Percentiles rank a stretch among this genome's conserved stretches.
These are phyloP conservation scores for Castanea mollissima DNA, from an alignment of 306 rosid genomes.

Conservation along the genomic window DNA sequence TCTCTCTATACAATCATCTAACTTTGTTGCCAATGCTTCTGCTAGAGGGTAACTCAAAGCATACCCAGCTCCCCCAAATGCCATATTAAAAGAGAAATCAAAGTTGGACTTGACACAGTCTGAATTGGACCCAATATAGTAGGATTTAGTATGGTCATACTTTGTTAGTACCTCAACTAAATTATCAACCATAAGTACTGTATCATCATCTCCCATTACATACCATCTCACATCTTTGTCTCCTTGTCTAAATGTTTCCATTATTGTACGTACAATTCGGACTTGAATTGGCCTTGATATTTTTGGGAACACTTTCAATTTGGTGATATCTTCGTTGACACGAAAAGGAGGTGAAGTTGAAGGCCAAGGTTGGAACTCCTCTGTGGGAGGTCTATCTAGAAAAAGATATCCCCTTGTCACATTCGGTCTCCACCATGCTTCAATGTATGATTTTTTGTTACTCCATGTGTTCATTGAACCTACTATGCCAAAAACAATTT, in stretches of 20 bases:
- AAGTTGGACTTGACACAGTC: slow-evolving; percentile 16
- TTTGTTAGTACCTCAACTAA: slow-evolving; percentile 24
- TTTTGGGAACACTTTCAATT: background rate
- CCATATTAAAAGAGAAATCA: slow-evolving; percentile 41
- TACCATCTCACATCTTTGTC: slow-evolving; percentile 44
- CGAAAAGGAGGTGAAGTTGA: slow-evolving; percentile 36
- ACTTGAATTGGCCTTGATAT: background rate
- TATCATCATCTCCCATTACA: slow-evolving; percentile 51
- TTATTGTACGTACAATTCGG: slow-evolving; percentile 24
- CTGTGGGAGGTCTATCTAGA: slow-evolving; percentile 33
- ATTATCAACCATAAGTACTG: slow-evolving; percentile 37
- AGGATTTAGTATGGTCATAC: slow-evolving; percentile 34
- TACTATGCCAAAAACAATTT: slow-evolving; percentile 36
- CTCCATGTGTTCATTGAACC: slow-evolving; percentile 51
- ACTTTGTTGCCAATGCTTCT: slow-evolving; percentile 13
- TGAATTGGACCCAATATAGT: slow-evolving; percentile 37
- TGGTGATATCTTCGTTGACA: slow-evolving; percentile 27
- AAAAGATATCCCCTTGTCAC: slow-evolving; percentile 44
- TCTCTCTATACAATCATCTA: slow-evolving; percentile 41
- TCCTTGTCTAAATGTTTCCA: slow-evolving; percentile 34
- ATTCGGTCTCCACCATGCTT: slow-evolving; percentile 49
- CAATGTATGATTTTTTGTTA: slow-evolving; percentile 26
- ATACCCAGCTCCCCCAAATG: slow-evolving; percentile 48
- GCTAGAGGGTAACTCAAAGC: slow-evolving; percentile 48
- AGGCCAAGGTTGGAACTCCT: slow-evolving; percentile 44